Evolutionary conservation across 371 early-diverging fungal species (phyloP), one percentile per base, ranked within the genome.

Genomic region (Apophysomyces trapeziformis): DNA sequence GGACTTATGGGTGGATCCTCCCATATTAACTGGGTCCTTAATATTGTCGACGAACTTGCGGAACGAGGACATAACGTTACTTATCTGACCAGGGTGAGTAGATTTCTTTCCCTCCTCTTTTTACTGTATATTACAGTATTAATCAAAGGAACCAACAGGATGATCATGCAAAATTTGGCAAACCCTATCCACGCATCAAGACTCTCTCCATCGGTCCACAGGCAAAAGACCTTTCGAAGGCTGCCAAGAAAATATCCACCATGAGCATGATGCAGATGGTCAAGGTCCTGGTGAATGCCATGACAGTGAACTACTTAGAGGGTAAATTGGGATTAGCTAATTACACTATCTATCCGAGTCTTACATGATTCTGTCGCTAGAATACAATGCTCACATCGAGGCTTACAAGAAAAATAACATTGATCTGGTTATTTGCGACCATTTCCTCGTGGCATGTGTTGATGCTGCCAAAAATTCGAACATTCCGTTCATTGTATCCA

Each of bases 81-180:
- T 7, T 68, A 45, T 60, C 35, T 50, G 16, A 64, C 61, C 16
- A 61, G 26, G 12, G 67, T 61, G 37, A 39, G 47, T 57, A 38
- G 14, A 2, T 5, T 41, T 18, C 14, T 11, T 7, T 14, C 21
- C 6, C n/a, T 56, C 21, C 11, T 62, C 5, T 64, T 6, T 35
- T 11, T 14, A 37, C 54, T 50, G 32, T 2, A 26, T 26, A 26
- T 26, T 26, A 2, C 32, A 26, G 32, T 14, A 38, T 39, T 54
- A 9, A 7, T 9, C 37, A 7, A 57, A 57, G 12, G 44, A 45
- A 47, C 32, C 38, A 32, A 32, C 56, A 77, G 71, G 77, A 63
- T 36, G 68, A 68, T 38, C 68, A 72, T 38, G 8, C 50, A 4
- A 44, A 35, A 8, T 70, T 69, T 64, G 65, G 61, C 35, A 61